Evolutionary conservation across 2,329 filamentous ascomycete genomes (phyloP).

Genomic region (Coniosporium tulheliwenetii): DNA sequence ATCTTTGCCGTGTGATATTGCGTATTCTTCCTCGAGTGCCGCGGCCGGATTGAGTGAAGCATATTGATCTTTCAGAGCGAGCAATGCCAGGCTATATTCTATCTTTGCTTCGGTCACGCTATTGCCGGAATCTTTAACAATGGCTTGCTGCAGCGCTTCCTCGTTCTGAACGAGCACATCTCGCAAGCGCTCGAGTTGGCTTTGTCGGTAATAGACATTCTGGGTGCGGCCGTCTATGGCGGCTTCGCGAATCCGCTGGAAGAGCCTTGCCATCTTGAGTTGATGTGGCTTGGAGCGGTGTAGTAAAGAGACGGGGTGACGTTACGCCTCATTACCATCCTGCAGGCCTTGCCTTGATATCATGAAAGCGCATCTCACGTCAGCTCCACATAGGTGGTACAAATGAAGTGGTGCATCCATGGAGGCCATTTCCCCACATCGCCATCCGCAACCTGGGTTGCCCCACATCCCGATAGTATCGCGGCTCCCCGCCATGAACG

Average conservation of each 20-base stretch:
- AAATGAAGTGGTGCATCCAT: too few species aligned
- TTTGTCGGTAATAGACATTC: slow-evolving; percentile 30
- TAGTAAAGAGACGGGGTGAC: too few species aligned
- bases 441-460: too few species aligned
- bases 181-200: slow-evolving; percentile 29
- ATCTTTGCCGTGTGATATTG: slow-evolving; percentile 23
- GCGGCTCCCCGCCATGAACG: too few species aligned
- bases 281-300: background rate
- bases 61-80: slow-evolving; percentile 24
- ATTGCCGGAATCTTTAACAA: slow-evolving; percentile 22
- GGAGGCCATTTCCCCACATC: too few species aligned
- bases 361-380: too few species aligned
- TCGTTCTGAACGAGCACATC: slow-evolving; percentile 19
- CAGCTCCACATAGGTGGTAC: too few species aligned
- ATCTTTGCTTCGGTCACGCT: slow-evolving; percentile 21
- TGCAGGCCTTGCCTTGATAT: too few species aligned
- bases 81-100: slow-evolving; percentile 26
- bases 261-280: slow-evolving; percentile 10
- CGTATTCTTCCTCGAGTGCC: slow-evolving; percentile 26
- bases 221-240: slow-evolving; percentile 28
- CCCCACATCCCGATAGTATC: too few species aligned
- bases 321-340: too few species aligned
- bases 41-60: slow-evolving; percentile 20
- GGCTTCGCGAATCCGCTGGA: slow-evolving; percentile 21
- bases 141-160: slow-evolving; percentile 21